Percentiles rank a stretch among this genome's conserved stretches.
phyloP scores from a whole-genome alignment of 345 rosid species.

The Boechera retrofracta region DNA sequence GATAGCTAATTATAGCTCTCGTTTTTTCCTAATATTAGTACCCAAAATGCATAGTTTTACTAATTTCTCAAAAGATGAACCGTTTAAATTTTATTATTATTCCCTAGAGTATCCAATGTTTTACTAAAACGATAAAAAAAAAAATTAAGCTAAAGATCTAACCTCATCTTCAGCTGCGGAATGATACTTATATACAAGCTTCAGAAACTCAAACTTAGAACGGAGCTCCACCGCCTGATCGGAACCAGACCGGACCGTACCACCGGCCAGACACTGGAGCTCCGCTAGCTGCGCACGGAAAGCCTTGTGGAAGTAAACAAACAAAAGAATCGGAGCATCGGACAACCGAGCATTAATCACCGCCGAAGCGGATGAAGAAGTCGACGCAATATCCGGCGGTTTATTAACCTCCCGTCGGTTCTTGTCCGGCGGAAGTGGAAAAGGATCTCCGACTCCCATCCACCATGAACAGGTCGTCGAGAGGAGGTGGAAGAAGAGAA shows the following conservation, averaged over 20 bases:
- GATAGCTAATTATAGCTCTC: background rate
- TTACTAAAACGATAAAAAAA: background rate
- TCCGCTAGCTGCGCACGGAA: constrained; percentile 60
- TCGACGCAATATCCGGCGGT: constrained; percentile 31
- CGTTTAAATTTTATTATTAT: background rate
- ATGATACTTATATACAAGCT: constrained; percentile 69
- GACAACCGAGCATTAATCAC: constrained; percentile 41
- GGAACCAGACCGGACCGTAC: constrained; percentile 37
- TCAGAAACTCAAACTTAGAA: constrained; percentile 63
- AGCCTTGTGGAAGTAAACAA: constrained; percentile 73
- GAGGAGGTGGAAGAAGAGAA: constrained; percentile 25
- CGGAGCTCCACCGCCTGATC: constrained; percentile 52
- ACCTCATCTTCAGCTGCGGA: constrained; percentile 82
- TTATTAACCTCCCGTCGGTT: constrained; percentile 21
- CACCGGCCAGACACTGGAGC: constrained; percentile 52
- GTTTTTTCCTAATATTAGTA: constrained; percentile 4
- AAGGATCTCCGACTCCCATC: constrained; percentile 51
- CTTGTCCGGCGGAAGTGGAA: constrained; percentile 46
- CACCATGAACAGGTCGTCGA: constrained; percentile 46
- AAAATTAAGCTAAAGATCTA: constrained; percentile 6
- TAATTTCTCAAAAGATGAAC: background rate
- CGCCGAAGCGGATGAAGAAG: constrained; percentile 6
- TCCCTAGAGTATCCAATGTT: background rate
- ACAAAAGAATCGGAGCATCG: constrained; percentile 67
- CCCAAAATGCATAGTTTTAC: background rate